Evolutionary conservation across 371 early-diverging fungal genomes (phyloP).

Genomic region (Encephalitozoon cuniculi): DNA sequence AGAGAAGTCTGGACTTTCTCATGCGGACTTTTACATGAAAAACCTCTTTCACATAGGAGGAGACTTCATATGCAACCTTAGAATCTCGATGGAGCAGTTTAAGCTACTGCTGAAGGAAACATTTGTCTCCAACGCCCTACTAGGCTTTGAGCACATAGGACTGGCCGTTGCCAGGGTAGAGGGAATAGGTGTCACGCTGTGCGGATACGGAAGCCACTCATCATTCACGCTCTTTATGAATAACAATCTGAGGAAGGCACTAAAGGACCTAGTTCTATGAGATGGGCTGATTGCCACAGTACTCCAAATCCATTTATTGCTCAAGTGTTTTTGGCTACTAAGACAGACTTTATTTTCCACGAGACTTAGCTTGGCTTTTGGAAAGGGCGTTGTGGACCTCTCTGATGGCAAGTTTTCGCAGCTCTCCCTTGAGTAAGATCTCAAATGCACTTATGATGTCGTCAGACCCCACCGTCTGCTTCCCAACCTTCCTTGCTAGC

Average conservation of each 20-base stretch:
- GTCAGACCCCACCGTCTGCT: constrained; percentile 60
- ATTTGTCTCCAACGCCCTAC: neutral
- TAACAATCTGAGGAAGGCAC: constrained; percentile 21
- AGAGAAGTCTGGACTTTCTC: neutral
- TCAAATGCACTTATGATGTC: constrained; percentile 56
- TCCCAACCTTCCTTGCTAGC: constrained; percentile 58
- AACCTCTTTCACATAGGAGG: neutral
- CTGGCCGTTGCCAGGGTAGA: neutral
- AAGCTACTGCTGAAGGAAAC: constrained; percentile 4
- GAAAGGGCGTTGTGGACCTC: constrained; percentile 57
- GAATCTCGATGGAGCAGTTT: neutral
- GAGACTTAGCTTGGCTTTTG: constrained; percentile 49
- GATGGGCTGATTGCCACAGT: neutral
- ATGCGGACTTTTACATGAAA: constrained; percentile 25
- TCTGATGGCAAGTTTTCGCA: constrained; percentile 54
- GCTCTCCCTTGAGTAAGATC: constrained; percentile 56
- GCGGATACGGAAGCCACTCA: constrained; percentile 4
- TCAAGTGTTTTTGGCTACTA: neutral
- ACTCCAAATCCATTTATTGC: neutral
- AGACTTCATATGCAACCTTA: neutral
- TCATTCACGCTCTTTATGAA: constrained; percentile 19
- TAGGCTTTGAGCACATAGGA: constrained; percentile 4
- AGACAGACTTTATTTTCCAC: constrained; percentile 49
- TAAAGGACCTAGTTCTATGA: constrained; percentile 2
- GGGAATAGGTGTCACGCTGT: neutral